Percentiles rank a stretch among this genome's conserved stretches.
Conservation (phyloP, 2,329 filamentous ascomycete species). For the Claviceps quebecensis region DNA sequence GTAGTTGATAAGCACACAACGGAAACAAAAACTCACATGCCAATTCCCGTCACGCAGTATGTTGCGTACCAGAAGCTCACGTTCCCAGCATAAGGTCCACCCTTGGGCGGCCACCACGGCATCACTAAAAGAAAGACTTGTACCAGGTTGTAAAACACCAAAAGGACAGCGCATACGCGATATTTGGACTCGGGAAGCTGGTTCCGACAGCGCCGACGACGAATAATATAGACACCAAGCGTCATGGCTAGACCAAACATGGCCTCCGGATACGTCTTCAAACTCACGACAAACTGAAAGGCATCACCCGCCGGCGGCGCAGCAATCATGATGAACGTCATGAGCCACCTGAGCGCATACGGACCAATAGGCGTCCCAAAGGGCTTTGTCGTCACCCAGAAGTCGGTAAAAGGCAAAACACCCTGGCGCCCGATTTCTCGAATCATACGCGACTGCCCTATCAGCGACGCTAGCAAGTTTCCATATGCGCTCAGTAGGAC, state of each 20-base stretch:
- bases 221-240: slow-evolving; percentile 42
- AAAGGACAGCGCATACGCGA: slow-evolving; percentile 40
- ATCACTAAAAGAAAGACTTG: slow-evolving; percentile 51
- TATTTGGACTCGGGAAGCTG: slow-evolving; percentile 29
- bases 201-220: slow-evolving; percentile 29
- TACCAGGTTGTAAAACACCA: slow-evolving; percentile 45
- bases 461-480: slow-evolving; percentile 40
- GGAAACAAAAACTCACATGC: slow-evolving; percentile 33
- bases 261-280: slow-evolving; percentile 42
- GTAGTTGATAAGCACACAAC: neutral
- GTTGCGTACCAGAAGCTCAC: slow-evolving; percentile 65
- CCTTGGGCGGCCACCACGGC: slow-evolving; percentile 56
- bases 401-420: slow-evolving; percentile 42
- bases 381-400: slow-evolving; percentile 49
- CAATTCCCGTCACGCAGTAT: slow-evolving; percentile 51
- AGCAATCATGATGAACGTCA: slow-evolving; percentile 46
- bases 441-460: slow-evolving; percentile 41
- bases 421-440: slow-evolving; percentile 49
- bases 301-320: slow-evolving; percentile 49
- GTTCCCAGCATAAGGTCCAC: slow-evolving; percentile 44
- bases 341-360: slow-evolving; percentile 40
- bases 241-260: slow-evolving; percentile 45
- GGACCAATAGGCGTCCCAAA: slow-evolving; percentile 50
- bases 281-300: slow-evolving; percentile 49
- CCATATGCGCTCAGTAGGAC: slow-evolving; percentile 44